These are phyloP conservation scores for Ambrosia artemisiifolia DNA, from an alignment of 129 eudicot genomes.

Conservation along the genomic window DNA sequence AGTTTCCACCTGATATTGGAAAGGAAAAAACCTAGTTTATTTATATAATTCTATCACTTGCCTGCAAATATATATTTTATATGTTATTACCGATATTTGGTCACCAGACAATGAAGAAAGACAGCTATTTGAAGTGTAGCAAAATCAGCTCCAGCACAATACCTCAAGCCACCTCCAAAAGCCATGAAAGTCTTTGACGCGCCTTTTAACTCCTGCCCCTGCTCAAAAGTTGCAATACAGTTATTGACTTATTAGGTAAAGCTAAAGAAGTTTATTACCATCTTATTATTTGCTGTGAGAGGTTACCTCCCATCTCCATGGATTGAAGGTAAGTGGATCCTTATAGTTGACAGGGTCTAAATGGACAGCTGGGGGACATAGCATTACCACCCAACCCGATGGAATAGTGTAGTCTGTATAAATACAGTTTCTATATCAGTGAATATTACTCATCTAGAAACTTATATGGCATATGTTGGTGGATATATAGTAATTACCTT, in stretches of 20 bases:
- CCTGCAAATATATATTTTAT: not conserved
- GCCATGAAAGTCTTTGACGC: constrained; percentile 86
- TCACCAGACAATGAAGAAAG: constrained; percentile 66
- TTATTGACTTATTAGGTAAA: not conserved
- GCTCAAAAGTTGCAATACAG: constrained; percentile 21
- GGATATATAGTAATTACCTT: constrained; percentile 36
- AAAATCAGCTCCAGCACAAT: constrained; percentile 82
- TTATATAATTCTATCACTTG: not conserved
- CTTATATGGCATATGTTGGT: not conserved
- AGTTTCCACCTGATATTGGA: constrained; percentile 44
- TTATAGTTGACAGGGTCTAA: constrained; percentile 53
- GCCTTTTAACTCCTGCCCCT: constrained; percentile 57
- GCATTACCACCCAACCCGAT: constrained; percentile 85
- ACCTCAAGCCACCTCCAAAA: constrained; percentile 90
- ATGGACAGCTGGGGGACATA: constrained; percentile 83
- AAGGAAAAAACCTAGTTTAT: constrained; percentile 5
- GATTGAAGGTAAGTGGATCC: constrained; percentile 72
- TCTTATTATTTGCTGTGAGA: not conserved
- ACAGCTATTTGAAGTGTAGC: constrained; percentile 71
- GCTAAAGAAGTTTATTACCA: too few relatives aligned
- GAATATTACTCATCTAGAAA: not conserved
- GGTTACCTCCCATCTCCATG: constrained; percentile 79
- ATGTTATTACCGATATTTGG: constrained; percentile 53
- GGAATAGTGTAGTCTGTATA: constrained; percentile 74
- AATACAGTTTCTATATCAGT: not conserved